These are phyloP conservation scores for Oleoguttula mirabilis DNA, from an alignment of 495 filamentous ascomycete genomes.

Conservation along the genomic window DNA sequence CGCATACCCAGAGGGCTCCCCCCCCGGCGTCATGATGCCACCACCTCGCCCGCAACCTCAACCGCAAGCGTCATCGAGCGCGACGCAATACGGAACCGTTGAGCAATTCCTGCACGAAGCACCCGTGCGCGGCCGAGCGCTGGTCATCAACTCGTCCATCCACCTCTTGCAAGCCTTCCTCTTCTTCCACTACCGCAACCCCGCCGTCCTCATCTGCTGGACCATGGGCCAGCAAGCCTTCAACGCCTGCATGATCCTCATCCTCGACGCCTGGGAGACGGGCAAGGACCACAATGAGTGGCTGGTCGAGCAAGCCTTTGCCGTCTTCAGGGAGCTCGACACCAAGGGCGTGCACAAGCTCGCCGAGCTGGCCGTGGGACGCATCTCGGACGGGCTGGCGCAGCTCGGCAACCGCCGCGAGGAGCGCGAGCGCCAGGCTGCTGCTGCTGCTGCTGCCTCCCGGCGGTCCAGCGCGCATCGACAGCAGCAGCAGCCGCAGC, in stretches of 20 bases:
- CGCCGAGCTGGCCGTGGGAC: constrained; percentile 31
- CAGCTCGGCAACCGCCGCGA: constrained; percentile 9
- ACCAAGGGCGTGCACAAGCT: constrained; percentile 34
- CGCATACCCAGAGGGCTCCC: constrained; percentile 18
- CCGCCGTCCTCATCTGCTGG: constrained; percentile 36
- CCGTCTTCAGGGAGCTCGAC: constrained; percentile 33
- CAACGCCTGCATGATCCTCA: constrained; percentile 38
- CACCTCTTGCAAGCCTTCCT: constrained; percentile 34
- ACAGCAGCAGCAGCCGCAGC: background rate
- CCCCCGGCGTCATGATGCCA: constrained; percentile 1
- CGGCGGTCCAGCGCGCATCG: constrained; percentile 2
- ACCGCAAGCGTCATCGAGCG: constrained; percentile 6
- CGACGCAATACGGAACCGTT: background rate
- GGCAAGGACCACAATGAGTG: constrained; percentile 12
- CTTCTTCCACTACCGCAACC: constrained; percentile 33
- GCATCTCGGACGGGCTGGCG: constrained; percentile 25
- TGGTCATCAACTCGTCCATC: constrained; percentile 33
- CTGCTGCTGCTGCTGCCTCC: background rate
- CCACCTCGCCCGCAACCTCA: constrained; percentile 6
- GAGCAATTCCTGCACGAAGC: constrained; percentile 7
- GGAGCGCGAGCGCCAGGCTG: background rate
- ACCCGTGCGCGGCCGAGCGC: constrained; percentile 29
- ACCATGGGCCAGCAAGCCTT: constrained; percentile 38
- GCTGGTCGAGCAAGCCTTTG: constrained; percentile 32
- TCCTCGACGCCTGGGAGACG: constrained; percentile 35